A percentile compares a stretch with the other conserved stretches of the same genome.
Evolutionary conservation across 192 early-diverging fungal genomes (phyloP).

Genomic region (Rhizophagus clarus): DNA sequence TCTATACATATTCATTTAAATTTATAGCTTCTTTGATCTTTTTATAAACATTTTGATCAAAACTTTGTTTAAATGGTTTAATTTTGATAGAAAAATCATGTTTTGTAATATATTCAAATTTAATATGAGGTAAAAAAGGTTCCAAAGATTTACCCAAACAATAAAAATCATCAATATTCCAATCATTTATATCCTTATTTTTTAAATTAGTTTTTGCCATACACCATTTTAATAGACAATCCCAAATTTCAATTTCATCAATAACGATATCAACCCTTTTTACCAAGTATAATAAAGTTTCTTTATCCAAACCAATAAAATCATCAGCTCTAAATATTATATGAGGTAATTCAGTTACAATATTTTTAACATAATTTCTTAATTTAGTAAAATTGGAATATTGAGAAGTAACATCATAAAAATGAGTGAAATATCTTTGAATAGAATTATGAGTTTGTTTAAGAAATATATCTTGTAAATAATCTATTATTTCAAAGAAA

Average conservation of each 20-base stretch:
- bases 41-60: too few relatives aligned
- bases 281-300: not conserved
- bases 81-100: too few relatives aligned
- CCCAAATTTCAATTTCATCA: slow-evolving; percentile 1
- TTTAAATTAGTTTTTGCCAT: not conserved
- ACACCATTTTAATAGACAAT: not conserved
- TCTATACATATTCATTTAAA: too few relatives aligned
- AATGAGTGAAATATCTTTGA: too few relatives aligned
- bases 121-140: too few relatives aligned
- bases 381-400: not conserved
- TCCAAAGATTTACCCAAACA: too few relatives aligned
- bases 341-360: not conserved
- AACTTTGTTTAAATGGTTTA: too few relatives aligned
- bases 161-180: not conserved
- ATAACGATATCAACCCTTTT: not conserved
- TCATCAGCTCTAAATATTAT: slow-evolving; percentile 12
- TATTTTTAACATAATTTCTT: not conserved
- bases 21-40: too few relatives aligned
- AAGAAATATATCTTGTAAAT: not conserved
- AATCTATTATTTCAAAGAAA: slow-evolving; percentile 3
- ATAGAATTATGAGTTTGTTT: too few relatives aligned
- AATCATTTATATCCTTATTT: not conserved
- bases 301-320: not conserved
- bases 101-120: too few relatives aligned
- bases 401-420: too few relatives aligned